Base-by-base conservation (phyloP, 257 asterid genomes). In the Nicotiana tabacum region DNA sequence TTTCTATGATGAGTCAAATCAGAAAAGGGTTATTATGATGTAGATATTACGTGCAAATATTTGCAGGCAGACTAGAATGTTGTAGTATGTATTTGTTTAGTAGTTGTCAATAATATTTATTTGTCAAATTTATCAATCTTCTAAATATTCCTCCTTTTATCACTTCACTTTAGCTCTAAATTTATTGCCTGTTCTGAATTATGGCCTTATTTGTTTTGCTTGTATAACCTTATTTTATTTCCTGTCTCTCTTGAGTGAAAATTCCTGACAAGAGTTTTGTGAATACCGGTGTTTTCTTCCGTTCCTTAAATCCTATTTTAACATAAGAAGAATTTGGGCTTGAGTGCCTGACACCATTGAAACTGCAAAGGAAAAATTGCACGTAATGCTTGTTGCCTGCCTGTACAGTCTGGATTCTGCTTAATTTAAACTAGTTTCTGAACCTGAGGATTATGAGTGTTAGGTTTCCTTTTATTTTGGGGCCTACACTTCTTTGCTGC, bases 401-500 rank as follows among this genome's bases (percentile, higher is more conserved):
- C 62, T 48, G 62, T 74, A 24, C 51, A 27, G 3, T 13, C 33
- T 4, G 39, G 13, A 0, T 74, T 74, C 61, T 48, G 39, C 7
- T 74, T 74, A 46, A 46, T 5, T 46, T 74, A 5, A 46, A 74
- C 2, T 48, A 74, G 12, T 48, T 74, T 74, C 24, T 48, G 61
- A 48, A 13, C 79, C 24, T 21, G 37, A 72, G 37, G 0, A 74
- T 48, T 74, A 16, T 29, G 61, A 74, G 39, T 74, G 61, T 13
- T 74, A 48, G 79, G 24, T 27, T 74, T 46, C 79, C 61, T 48
- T 24, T 24, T 74, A 27, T 46, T 46, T 74, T 74, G 39, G 37
- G 79, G 15, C 79, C 79, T 74, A 5, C 21, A 48, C n/a, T 74
- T 48, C 37, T 48, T 48, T 74, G 61, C 79, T 74, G 35, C 79